Base-by-base conservation (phyloP, 352 stramenopile genomes). In the Phytophthora ramorum region DNA sequence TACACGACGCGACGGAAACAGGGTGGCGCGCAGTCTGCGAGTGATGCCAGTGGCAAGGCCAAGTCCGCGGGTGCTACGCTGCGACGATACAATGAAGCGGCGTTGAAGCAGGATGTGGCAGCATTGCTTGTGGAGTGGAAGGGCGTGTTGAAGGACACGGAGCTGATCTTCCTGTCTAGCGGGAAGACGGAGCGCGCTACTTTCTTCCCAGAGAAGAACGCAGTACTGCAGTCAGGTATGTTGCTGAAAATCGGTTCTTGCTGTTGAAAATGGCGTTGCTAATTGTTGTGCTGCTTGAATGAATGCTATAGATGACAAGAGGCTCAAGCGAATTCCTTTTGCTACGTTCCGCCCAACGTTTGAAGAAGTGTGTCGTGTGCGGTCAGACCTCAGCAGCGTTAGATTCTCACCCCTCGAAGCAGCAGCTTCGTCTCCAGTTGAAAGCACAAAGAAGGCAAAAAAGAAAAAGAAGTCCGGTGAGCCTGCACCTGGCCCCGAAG, bases 1-100 rank as follows among this genome's bases (percentile, higher is more conserved):
- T 99, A 99, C 77, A 99, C 96, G 7, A 90, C 95, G 6, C 86
- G 96, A 34, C 88, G 95, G 52, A 97, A 97, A 53, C 96, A 99
- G 68, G 96, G 96, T 20, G 96, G 96, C 6, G 90, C 85, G 12
- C 96, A 99, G 78, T 97, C 91, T 0, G 76, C 83, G 5, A 88
- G 95, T 45, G 96, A 98, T 58, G 75, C 69, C 0, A 66, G 78
- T 9, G 87, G 87, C 10, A 97, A 97, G 55, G 90, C 94, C 37
- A 98, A 98, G 65, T 98, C 90, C 0, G 89, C 97, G 2, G 96
- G 96, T 41, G 89, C 93, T 8, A 97, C 97, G 62, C 73, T 99
- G 48, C 84, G 96, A 58, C 77, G 96, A 46, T 96, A 97, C 58
- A 98, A 98, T 58, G 96, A 99, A 74, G 78, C 81, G 12, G 78